Base-by-base conservation (phyloP, 306 rosid genomes). In the Cicer arietinum region DNA sequence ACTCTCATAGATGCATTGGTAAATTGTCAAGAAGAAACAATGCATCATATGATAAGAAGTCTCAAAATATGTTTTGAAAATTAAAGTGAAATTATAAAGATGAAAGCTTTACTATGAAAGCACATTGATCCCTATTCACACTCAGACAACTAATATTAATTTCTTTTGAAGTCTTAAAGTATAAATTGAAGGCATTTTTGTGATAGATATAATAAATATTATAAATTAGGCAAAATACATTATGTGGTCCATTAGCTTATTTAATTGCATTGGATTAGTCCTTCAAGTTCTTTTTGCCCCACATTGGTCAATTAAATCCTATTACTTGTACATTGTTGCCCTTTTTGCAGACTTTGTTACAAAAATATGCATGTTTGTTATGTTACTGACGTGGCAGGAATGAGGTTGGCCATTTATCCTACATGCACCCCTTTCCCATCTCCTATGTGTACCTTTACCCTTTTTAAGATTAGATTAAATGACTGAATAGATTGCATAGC, bases 121-220 rank as follows among this genome's bases (percentile, higher is more conserved):
- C 45, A 60, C 67, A 13, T 35, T 12, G 42, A 60, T 37, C 41
- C 67, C 66, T 37, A 12, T 60, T 60, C 45, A 60, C 6, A 60
- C 45, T 20, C 5, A 37, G 45, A 60, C 18, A 59, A 60, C 20
- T 35, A 60, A 60, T 13, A 13, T 13, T 35, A 35, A 12, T 12
- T 60, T 60, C 10, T 60, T 1, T 12, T 7, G 67, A 12, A 60
- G 20, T 37, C 17, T 58, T 16, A 12, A 58, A 30, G n/a, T 58
- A 58, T 60, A 30, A 30, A 30, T 30, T 30, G 20, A 37, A 13
- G 20, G 45, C 67, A 13, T 60, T 60, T 60, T 13, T 35, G 22
- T 35, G 14, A 60, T 35, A 3, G 9, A 22, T 60, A 60, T 37
- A 35, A 9, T 56, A 10, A 56, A 47, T 30, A 30, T 30, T 30